A percentile compares a stretch with the other conserved stretches of the same genome.
These are phyloP conservation scores for Paramecium sonneborni DNA, from an alignment of 73 alveolate genomes.

Conservation along the genomic window DNA sequence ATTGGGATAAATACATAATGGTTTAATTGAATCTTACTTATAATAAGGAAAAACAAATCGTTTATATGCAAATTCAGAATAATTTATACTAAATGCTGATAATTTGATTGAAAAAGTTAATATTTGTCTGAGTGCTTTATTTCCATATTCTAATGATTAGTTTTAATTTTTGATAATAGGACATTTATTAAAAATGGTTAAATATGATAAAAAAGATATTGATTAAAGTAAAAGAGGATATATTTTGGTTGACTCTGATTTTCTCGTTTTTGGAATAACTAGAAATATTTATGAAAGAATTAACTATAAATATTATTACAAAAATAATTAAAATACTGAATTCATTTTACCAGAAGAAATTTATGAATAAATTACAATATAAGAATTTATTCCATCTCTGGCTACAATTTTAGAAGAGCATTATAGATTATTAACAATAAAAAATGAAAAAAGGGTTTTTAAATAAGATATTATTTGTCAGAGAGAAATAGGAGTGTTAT, in stretches of 20 bases:
- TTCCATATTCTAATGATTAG: not conserved
- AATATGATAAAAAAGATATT: not conserved
- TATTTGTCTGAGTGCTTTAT: not conserved
- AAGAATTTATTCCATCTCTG: not conserved
- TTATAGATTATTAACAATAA: not conserved
- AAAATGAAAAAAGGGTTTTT: not conserved
- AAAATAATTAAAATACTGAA: not conserved
- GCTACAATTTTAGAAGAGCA: not conserved
- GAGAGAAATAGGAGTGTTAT: not conserved
- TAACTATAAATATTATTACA: not conserved
- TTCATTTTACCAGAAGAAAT: not conserved
- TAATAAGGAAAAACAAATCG: not conserved
- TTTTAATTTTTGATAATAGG: not conserved
- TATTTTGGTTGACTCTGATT: not conserved
- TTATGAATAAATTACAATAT: not conserved
- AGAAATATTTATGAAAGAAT: conserved; percentile 3
- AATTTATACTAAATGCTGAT: not conserved
- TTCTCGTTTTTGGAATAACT: not conserved
- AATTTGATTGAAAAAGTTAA: not conserved
- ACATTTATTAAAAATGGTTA: not conserved
- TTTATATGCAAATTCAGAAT: not conserved
- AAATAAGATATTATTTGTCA: not conserved
- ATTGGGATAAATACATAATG: conserved; percentile 17
- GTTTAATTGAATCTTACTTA: not conserved
- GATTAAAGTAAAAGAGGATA: not conserved